A percentile compares a stretch with the other conserved stretches of the same genome.
These are phyloP conservation scores for Nemophila menziesii DNA, from an alignment of 257 asterid species.

Conservation along the genomic window DNA sequence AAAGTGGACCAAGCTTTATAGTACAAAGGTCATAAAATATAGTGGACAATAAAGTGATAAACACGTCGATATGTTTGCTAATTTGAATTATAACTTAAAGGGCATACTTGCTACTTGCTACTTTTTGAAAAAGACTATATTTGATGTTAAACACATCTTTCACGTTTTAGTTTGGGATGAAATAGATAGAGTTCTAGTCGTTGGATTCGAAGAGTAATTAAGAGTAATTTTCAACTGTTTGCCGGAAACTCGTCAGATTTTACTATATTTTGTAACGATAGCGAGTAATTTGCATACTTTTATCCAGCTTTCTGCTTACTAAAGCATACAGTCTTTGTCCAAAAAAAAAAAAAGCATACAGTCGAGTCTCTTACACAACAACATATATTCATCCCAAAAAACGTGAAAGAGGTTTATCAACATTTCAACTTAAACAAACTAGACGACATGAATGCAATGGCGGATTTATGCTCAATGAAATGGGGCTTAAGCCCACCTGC, in stretches of 20 bases:
- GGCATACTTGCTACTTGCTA: too few species aligned
- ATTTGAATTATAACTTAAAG: too few species aligned
- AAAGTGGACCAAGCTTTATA: too few species aligned
- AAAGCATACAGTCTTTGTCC: slow-evolving; percentile 79
- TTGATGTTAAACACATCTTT: too few species aligned
- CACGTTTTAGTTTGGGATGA: slow-evolving; percentile 88
- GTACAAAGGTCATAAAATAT: too few species aligned
- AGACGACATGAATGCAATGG: slow-evolving; percentile 54
- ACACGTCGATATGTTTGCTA: too few species aligned
- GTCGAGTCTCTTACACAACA: slow-evolving; percentile 81
- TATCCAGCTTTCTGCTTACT: slow-evolving; percentile 74
- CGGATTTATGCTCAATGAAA: too few species aligned
- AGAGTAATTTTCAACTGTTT: slow-evolving; percentile 72
- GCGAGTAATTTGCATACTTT: slow-evolving; percentile 59
- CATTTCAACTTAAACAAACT: slow-evolving; percentile 48
- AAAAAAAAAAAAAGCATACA: slow-evolving; percentile 79
- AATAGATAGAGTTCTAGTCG: slow-evolving; percentile 88
- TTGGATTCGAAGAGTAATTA: slow-evolving; percentile 73
- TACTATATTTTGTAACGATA: slow-evolving; percentile 91
- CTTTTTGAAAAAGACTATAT: too few species aligned
- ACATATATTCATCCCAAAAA: slow-evolving; percentile 56
- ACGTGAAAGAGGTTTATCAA: slow-evolving; percentile 79
- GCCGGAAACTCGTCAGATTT: slow-evolving; percentile 80
- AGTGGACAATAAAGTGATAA: too few species aligned
- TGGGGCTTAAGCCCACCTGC: too few species aligned